Percentiles rank a stretch among this genome's conserved stretches.
Conservation (phyloP, 2,329 filamentous ascomycete genomes). For the Diaporthe humulicola region DNA sequence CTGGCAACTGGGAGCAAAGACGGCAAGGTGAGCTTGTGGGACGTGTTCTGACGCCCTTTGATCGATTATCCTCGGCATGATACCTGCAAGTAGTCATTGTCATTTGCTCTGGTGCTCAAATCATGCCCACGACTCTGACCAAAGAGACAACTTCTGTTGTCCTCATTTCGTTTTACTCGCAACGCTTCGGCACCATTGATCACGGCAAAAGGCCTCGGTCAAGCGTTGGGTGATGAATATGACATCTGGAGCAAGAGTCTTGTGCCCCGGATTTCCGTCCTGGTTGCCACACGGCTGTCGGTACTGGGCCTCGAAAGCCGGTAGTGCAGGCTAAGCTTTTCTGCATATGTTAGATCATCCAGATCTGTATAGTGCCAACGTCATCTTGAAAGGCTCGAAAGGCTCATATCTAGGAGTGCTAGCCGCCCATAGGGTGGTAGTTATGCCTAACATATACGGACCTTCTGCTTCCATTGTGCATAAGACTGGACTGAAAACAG, state of each 20-base stretch:
- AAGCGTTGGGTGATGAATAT: neutral
- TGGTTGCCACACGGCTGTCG: slow-evolving; percentile 6
- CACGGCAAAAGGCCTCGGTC: neutral
- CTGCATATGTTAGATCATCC: slow-evolving; percentile 26
- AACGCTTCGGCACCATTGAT: neutral
- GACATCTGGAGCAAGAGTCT: neutral
- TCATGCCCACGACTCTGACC: neutral
- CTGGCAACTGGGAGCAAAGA: slow-evolving; percentile 92
- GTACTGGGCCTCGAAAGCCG: neutral
- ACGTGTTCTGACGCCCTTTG: slow-evolving; percentile 76
- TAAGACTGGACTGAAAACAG: neutral
- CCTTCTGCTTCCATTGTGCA: slow-evolving; percentile 12
- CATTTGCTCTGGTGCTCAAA: neutral
- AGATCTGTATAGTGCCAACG: slow-evolving; percentile 27
- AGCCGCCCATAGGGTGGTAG: neutral
- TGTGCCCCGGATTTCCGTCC: neutral
- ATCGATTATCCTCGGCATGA: neutral
- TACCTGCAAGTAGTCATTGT: neutral
- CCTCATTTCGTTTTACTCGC: neutral
- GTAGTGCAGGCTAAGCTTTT: slow-evolving; percentile 13
- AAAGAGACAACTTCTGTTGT: neutral
- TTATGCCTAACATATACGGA: slow-evolving; percentile 15
- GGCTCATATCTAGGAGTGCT: neutral
- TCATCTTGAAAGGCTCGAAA: neutral
- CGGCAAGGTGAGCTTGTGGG: slow-evolving; percentile 95